These are phyloP conservation scores for Rhizoclosmatium globosum DNA, from an alignment of 192 early-diverging fungal genomes.

Conservation along the genomic window DNA sequence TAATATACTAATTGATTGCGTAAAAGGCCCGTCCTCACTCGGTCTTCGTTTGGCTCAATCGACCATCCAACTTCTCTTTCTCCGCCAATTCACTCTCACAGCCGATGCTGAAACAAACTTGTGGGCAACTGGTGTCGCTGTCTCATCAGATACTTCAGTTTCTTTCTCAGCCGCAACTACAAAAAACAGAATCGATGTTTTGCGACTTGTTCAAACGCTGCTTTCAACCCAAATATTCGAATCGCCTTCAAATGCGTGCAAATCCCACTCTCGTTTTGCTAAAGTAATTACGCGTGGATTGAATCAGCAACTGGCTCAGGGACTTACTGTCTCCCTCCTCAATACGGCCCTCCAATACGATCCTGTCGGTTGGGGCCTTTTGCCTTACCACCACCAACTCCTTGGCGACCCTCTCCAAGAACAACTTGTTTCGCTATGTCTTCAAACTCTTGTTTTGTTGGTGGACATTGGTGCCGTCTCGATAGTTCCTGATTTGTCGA, in stretches of 20 bases:
- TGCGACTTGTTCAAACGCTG: constrained; percentile 80
- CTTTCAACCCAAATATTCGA: constrained; percentile 79
- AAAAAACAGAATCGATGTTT: constrained; percentile 77
- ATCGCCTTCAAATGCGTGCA: constrained; percentile 56
- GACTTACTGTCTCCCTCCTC: constrained; percentile 82
- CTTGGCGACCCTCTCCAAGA: constrained; percentile 69
- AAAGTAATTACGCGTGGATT: constrained; percentile 43
- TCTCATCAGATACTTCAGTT: constrained; percentile 41
- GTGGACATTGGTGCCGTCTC: constrained; percentile 62
- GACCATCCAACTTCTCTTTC: constrained; percentile 51
- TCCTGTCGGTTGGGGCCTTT: constrained; percentile 82
- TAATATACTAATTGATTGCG: neutral
- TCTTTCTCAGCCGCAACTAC: constrained; percentile 74
- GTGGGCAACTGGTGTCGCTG: constrained; percentile 59
- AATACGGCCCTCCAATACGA: constrained; percentile 87
- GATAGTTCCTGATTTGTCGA: neutral
- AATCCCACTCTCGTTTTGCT: constrained; percentile 68
- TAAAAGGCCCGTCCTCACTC: constrained; percentile 3
- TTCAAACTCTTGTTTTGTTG: constrained; percentile 73
- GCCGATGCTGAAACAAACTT: constrained; percentile 36
- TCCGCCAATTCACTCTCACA: constrained; percentile 55
- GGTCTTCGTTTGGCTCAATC: constrained; percentile 26
- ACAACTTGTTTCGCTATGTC: constrained; percentile 70
- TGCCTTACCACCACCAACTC: constrained; percentile 85
- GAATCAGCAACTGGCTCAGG: neutral